phyloP scores from a whole-genome alignment of 2,329 filamentous ascomycete species.

The Canariomyces notabilis region DNA sequence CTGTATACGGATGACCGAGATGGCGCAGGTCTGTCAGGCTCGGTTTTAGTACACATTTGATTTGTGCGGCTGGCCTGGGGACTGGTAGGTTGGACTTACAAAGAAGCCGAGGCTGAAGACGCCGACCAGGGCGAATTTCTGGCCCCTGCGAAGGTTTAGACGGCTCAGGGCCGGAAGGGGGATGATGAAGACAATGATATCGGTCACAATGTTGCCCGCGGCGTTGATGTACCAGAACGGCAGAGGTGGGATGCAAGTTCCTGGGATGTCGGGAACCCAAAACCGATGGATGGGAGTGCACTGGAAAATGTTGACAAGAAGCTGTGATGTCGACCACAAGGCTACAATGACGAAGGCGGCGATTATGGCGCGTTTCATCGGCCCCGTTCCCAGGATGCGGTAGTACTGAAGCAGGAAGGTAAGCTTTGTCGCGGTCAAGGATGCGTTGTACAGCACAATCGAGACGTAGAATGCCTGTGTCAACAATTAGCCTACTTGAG shows the following conservation, averaged over 20 bases:
- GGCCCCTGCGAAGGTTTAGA: slow-evolving; percentile 31
- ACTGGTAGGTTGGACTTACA: slow-evolving; percentile 24
- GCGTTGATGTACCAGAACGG: slow-evolving; percentile 35
- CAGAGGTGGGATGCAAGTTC: slow-evolving; percentile 31
- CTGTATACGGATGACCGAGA: slow-evolving; percentile 36
- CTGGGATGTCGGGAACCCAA: slow-evolving; percentile 28
- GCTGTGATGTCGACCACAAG: slow-evolving; percentile 34
- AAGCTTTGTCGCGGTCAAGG: slow-evolving; percentile 33
- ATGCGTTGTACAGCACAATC: slow-evolving; percentile 35
- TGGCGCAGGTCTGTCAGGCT: slow-evolving; percentile 31
- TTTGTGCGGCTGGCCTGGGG: not conserved
- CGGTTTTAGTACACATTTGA: not conserved
- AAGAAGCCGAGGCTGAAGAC: slow-evolving; percentile 38
- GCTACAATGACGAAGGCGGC: slow-evolving; percentile 30
- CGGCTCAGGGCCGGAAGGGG: slow-evolving; percentile 33
- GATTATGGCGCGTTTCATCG: slow-evolving; percentile 30
- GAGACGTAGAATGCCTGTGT: slow-evolving; percentile 35
- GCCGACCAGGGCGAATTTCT: slow-evolving; percentile 31
- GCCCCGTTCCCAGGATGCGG: slow-evolving; percentile 31
- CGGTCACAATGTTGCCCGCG: slow-evolving; percentile 35
- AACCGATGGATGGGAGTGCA: slow-evolving; percentile 34
- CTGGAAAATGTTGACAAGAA: slow-evolving; percentile 33
- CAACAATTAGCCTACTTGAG: not conserved
- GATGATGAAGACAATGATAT: slow-evolving; percentile 33
- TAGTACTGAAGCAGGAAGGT: slow-evolving; percentile 37